These are phyloP conservation scores for Crepidotus variabilis DNA, from an alignment of 768 basidiomycete genomes.

Conservation along the genomic window DNA sequence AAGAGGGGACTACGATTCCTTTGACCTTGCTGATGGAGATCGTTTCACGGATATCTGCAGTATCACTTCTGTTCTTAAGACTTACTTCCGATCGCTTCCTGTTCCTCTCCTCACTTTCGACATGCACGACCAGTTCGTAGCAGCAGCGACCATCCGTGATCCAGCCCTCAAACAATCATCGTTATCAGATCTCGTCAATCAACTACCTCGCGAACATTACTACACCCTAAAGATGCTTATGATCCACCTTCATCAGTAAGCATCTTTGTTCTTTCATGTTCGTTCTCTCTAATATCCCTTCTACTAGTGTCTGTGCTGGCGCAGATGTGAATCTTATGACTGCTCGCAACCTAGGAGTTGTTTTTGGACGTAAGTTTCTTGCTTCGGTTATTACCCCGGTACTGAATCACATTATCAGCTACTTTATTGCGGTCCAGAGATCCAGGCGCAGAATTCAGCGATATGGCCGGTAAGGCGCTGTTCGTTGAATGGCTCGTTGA, in stretches of 20 bases:
- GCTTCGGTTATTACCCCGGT: background rate
- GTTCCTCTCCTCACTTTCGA: slow-evolving; percentile 88
- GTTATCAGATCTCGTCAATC: slow-evolving; percentile 64
- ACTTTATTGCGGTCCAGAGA: slow-evolving; percentile 91
- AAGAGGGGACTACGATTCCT: slow-evolving; percentile 82
- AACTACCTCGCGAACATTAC: slow-evolving; percentile 86
- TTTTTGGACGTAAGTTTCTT: slow-evolving; percentile 87
- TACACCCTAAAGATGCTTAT: slow-evolving; percentile 78
- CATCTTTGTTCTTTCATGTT: background rate
- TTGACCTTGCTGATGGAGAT: slow-evolving; percentile 84
- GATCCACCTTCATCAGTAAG: slow-evolving; percentile 84
- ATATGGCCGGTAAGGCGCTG: slow-evolving; percentile 96
- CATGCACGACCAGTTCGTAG: slow-evolving; percentile 87
- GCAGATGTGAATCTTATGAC: slow-evolving; percentile 87
- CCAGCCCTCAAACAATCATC: slow-evolving; percentile 50
- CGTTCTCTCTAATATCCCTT: slow-evolving; percentile 20
- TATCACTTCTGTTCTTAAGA: slow-evolving; percentile 94
- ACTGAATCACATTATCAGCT: slow-evolving; percentile 44
- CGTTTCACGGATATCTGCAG: slow-evolving; percentile 97
- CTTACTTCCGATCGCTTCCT: slow-evolving; percentile 91
- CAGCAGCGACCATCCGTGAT: slow-evolving; percentile 70
- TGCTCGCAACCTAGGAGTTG: slow-evolving; percentile 91
- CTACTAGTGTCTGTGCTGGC: slow-evolving; percentile 52
- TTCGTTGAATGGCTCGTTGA: slow-evolving; percentile 95
- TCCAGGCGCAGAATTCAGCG: slow-evolving; percentile 85